Base-by-base conservation (phyloP, 1,139 yeast genomes). In the Geotrichum fermentans region DNA sequence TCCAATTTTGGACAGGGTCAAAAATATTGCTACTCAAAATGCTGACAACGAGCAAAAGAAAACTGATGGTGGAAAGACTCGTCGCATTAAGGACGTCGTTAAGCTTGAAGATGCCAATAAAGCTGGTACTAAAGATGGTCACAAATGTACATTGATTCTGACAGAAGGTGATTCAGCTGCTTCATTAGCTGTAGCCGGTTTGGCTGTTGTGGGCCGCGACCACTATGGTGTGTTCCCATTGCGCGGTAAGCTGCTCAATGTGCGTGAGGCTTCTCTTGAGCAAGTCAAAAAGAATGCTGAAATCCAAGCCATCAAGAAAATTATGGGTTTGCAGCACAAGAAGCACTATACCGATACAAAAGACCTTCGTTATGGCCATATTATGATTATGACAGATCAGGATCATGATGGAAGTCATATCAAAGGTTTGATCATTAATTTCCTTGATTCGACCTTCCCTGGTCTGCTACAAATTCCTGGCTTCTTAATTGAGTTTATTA, bases 321-420 rank as follows among this genome's bases (percentile, higher is more conserved):
- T 94, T 60, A 84, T 94, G 73, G 99, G 99, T 21, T 73, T 94
- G 51, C 97, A 90, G 66, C 98, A 94, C 68, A 88, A 86, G 60
- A 90, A 89, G 69, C 75, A 73, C 37, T 94, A 94, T 65, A 82
- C 81, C 33, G 84, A 81, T 58, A 74, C 86, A 8, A 79, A 78
- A 52, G 81, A 83, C 10, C 73, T 94, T 55, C 80, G 99, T 64
- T 94, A 94, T 64, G 98, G 99, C 24, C 96, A 89, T 66, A 78
- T 94, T 45, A 92, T 94, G 97, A 89, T 94, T 63, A 94, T 94
- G 98, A 89, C 99, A 4, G 99, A 94, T 85, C 99, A 94, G 70
- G 99, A 94, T 86, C 96, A 90, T 61, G 99, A 94, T 75, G 99
- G 99, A 52, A 86, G 96, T 18, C 99, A 94, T 72, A 94, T 94